Evolutionary conservation across 768 basidiomycete species (phyloP).

Genomic region (Lepiota brunneoincarnata): DNA sequence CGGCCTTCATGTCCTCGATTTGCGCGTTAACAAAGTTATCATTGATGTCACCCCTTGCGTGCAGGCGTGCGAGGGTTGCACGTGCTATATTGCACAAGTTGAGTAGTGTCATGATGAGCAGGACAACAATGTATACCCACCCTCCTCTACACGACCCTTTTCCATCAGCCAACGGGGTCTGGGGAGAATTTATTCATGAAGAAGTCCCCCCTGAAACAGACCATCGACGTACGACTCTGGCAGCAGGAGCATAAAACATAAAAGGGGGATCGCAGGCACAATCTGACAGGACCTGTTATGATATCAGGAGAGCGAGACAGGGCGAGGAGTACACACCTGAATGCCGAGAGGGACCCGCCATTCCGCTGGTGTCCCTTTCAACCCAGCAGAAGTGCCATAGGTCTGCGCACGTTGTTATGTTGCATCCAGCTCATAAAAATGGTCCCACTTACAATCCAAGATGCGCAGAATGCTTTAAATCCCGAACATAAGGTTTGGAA

Average conservation of each 20-base stretch:
- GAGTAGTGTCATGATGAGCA: neutral
- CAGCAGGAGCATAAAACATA: conserved; percentile 47
- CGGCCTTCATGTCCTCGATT: conserved; percentile 41
- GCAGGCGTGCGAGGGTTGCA: conserved; percentile 46
- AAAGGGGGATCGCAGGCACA: conserved; percentile 45
- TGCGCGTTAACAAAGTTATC: conserved; percentile 48
- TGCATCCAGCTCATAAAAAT: neutral
- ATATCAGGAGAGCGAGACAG: neutral
- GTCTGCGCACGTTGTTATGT: conserved; percentile 24
- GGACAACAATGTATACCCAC: conserved; percentile 15
- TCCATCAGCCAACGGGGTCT: conserved; percentile 52
- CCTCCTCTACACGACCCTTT: conserved; percentile 47
- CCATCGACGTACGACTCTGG: conserved; percentile 42
- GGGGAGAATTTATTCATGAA: neutral
- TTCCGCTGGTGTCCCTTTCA: conserved; percentile 34
- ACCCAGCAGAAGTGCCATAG: conserved; percentile 36
- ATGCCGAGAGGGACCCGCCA: conserved; percentile 52
- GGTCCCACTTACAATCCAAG: conserved; percentile 35
- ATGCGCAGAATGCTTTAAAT: conserved; percentile 41
- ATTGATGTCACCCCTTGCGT: conserved; percentile 44
- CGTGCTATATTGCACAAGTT: conserved; percentile 20
- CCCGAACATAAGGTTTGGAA: neutral
- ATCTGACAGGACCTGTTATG: conserved; percentile 23
- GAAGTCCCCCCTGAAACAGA: neutral
- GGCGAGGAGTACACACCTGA: conserved; percentile 23